Evolutionary conservation across 2,329 filamentous ascomycete species (phyloP).

Genomic region (Diaporthe citri): DNA sequence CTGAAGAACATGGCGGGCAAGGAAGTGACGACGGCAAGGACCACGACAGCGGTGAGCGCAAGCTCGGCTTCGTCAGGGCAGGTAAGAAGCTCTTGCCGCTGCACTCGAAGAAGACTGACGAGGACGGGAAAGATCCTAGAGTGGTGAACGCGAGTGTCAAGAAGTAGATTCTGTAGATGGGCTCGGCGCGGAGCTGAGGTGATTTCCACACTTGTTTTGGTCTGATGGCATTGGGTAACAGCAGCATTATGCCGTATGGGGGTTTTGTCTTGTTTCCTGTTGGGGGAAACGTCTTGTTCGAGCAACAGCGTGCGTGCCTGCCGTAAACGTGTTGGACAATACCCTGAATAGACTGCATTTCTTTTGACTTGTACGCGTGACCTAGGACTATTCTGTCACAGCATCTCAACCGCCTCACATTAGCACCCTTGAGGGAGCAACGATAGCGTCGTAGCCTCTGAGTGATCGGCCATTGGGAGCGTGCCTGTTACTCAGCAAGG

Average conservation of each 20-base stretch:
- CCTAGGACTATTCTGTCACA: neutral
- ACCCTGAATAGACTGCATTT: slow-evolving; percentile 30
- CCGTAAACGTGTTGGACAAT: slow-evolving; percentile 22
- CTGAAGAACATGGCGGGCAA: neutral
- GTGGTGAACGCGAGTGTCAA: slow-evolving; percentile 26
- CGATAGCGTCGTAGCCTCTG: neutral
- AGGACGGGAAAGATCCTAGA: slow-evolving; percentile 1
- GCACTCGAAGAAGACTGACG: neutral
- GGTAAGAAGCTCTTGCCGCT: slow-evolving; percentile 37
- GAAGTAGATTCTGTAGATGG: slow-evolving; percentile 15
- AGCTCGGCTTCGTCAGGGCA: slow-evolving; percentile 27
- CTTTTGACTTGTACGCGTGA: neutral
- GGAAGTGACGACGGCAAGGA: neutral
- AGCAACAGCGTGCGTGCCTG: slow-evolving; percentile 1
- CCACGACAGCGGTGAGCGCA: neutral
- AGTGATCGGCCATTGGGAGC: neutral
- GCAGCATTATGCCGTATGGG: neutral
- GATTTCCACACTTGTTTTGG: neutral
- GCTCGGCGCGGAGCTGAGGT: neutral
- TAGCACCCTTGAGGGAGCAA: neutral
- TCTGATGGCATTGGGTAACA: neutral
- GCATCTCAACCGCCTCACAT: neutral
- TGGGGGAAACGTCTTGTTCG: neutral
- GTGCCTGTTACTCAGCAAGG: neutral
- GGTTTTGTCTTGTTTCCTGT: neutral